Base-by-base conservation (phyloP, 1,139 yeast species). In the Zygosaccharomyces pseudobailii region DNA sequence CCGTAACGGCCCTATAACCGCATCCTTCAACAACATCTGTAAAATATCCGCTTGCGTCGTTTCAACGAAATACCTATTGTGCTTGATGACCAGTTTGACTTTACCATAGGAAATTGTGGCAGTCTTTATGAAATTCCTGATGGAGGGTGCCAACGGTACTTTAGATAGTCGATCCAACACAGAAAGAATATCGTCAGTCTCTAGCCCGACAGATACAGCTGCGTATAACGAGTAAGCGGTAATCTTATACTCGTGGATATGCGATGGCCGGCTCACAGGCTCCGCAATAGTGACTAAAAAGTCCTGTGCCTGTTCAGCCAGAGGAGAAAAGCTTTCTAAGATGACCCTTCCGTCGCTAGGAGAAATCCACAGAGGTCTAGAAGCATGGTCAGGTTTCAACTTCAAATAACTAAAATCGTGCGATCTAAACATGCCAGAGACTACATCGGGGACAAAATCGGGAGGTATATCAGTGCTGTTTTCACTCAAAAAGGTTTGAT, bases 281-380 rank as follows among this genome's bases (percentile, higher is more conserved):
- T 92, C 99, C 0, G 99, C 97, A 55, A 92, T 89, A 0, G 98
- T 92, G 50, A 92, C 92, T 55, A 92, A 71, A 62, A 92, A 92
- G 67, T 92, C 99, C 67, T 92, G 97, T 0, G 98, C 98, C 62
- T 92, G 98, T 61, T 92, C 98, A 0, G 97, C 97, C 56, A 94
- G 74, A 0, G 98, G 97, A 2, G 97, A 88, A 62, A 92, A 92
- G 55, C 96, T 85, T 65, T 92, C 99, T 55, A 92, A 72, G 46
- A 89, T 88, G 55, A 92, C 88, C 44, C 95, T 77, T 36, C 95
- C 95, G 63, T 87, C 96, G 51, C 80, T 82, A 0, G 98, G 98
- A 34, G 94, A 87, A 45, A 92, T 92, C 99, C 99, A 92, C 36
- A 92, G 71, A 0, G 99, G 99, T 55, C 98, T 75, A 19, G 96